Percentiles rank a stretch among this genome's conserved stretches.
These are phyloP conservation scores for Crotalaria pallida DNA, from an alignment of 306 rosid species.

Conservation along the genomic window DNA sequence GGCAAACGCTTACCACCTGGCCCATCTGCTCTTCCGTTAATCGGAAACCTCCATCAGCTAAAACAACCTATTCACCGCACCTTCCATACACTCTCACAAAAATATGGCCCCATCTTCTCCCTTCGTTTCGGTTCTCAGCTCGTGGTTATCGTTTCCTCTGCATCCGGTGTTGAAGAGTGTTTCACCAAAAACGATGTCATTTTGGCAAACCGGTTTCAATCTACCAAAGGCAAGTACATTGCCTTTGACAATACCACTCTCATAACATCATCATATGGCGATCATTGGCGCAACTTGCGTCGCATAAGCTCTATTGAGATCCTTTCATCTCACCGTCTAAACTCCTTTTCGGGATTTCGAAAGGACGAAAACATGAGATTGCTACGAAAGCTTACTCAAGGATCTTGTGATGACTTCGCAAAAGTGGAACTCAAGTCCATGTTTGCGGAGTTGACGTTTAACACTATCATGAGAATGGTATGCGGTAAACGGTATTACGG, in stretches of 20 bases:
- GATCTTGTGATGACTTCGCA: background rate
- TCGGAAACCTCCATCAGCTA: constrained; percentile 55
- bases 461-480: constrained; percentile 57
- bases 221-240: constrained; percentile 29
- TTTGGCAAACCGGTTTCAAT: constrained; percentile 43
- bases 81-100: constrained; percentile 30
- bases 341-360: constrained; percentile 35
- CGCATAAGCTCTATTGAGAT: constrained; percentile 56
- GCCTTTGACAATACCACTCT: constrained; percentile 41
- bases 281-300: constrained; percentile 83
- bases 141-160: constrained; percentile 43
- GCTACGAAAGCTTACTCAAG: constrained; percentile 15
- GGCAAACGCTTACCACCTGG: constrained; percentile 42
- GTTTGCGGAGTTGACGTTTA: constrained; percentile 50
- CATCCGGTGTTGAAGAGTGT: constrained; percentile 48
- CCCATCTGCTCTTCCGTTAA: constrained; percentile 47
- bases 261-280: constrained; percentile 39
- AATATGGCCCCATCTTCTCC: constrained; percentile 36
- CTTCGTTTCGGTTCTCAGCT: constrained; percentile 25
- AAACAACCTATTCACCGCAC: constrained; percentile 34
- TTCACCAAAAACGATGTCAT: constrained; percentile 62
- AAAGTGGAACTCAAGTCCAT: constrained; percentile 32
- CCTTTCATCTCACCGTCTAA: constrained; percentile 43
- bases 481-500: constrained; percentile 66
- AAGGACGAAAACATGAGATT: constrained; percentile 40